phyloP scores from a whole-genome alignment of 345 rosid genomes.

The Boechera retrofracta region DNA sequence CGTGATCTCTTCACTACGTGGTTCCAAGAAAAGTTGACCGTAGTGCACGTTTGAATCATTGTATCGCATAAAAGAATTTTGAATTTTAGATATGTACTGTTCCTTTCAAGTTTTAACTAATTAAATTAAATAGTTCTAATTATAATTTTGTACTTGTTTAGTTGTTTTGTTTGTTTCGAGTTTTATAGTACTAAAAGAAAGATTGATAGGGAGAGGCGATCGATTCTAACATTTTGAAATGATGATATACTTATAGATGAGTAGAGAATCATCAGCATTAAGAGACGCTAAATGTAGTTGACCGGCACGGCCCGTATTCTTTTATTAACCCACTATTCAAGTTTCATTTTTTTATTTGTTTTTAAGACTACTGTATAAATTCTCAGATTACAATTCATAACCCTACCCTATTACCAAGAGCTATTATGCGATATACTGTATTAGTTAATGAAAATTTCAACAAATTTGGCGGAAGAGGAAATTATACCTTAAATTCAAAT shows the following conservation, averaged over 20 bases:
- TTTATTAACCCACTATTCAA: conserved; percentile 34
- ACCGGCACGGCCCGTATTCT: conserved; percentile 33
- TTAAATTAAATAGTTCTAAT: neutral
- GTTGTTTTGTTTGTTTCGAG: neutral
- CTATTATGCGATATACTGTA: conserved; percentile 18
- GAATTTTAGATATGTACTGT: neutral
- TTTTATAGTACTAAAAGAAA: neutral
- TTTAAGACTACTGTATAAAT: neutral
- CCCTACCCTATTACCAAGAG: conserved; percentile 28
- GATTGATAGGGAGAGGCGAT: neutral
- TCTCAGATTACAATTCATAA: conserved; percentile 14
- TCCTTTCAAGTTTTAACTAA: neutral
- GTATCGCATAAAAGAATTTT: neutral
- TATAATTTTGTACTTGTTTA: neutral
- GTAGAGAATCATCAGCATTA: conserved; percentile 1
- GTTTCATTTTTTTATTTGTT: conserved; percentile 10
- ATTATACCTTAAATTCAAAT: conserved; percentile 36
- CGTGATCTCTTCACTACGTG: conserved; percentile 5
- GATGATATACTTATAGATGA: neutral
- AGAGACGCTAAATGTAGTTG: conserved; percentile 39
- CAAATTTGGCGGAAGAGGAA: conserved; percentile 26
- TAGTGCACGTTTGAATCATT: conserved; percentile 20
- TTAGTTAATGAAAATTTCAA: conserved; percentile 20
- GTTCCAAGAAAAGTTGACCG: conserved; percentile 9
- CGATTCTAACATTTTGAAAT: neutral